Percentiles rank a stretch among this genome's conserved stretches.
Conservation (phyloP, 2,329 filamentous ascomycete species). For the Sporothrix brunneoviolacea region DNA sequence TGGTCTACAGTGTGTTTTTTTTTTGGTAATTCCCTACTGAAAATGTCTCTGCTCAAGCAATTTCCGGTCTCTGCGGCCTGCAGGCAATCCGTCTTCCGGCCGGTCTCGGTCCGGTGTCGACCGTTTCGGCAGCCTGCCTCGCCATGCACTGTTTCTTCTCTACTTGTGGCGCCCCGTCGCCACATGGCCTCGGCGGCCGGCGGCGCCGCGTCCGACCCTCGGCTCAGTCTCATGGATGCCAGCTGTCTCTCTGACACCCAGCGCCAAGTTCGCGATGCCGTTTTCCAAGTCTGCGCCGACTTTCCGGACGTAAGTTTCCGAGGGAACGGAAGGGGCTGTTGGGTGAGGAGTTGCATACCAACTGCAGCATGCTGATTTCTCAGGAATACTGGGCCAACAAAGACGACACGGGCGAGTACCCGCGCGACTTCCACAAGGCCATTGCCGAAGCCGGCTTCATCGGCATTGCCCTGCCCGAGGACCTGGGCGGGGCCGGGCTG, state of each 20-base stretch:
- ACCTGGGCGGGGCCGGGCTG: slow-evolving; percentile 65
- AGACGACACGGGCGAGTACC: slow-evolving; percentile 64
- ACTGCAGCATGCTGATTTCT: slow-evolving; percentile 52
- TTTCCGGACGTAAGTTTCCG: slow-evolving; percentile 14
- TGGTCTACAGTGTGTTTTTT: neutral
- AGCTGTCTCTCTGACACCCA: slow-evolving; percentile 15
- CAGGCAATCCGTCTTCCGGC: neutral
- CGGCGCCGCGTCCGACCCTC: slow-evolving; percentile 4
- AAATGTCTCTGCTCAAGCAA: slow-evolving; percentile 1
- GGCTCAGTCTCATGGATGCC: slow-evolving; percentile 17
- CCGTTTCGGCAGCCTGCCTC: neutral
- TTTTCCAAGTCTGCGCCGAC: slow-evolving; percentile 14
- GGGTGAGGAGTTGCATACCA: too few relatives aligned
- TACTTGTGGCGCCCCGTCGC: neutral
- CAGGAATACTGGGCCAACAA: slow-evolving; percentile 42
- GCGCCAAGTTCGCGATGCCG: slow-evolving; percentile 15
- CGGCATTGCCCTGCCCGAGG: slow-evolving; percentile 70
- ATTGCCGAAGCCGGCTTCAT: slow-evolving; percentile 73
- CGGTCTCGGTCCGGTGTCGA: neutral
- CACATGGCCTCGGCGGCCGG: neutral
- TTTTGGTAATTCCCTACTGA: neutral
- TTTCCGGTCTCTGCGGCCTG: neutral
- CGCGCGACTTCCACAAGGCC: slow-evolving; percentile 67
- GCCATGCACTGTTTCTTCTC: neutral
- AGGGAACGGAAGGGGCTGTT: too few relatives aligned